Base-by-base conservation (phyloP, 495 filamentous ascomycete species). In the Tuber melanosporum region DNA sequence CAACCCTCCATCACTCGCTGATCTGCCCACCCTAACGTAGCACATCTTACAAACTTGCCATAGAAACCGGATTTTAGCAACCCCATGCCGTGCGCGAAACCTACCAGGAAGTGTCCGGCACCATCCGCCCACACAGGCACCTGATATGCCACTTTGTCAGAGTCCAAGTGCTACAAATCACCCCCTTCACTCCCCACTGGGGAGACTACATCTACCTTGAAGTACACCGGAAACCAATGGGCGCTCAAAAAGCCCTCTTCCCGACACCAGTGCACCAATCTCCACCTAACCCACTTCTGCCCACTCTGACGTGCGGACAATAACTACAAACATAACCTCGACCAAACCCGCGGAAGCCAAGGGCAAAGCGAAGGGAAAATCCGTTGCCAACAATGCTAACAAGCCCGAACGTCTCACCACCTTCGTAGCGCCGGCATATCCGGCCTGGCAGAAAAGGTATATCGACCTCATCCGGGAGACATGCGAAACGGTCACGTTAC, bases 191-290 rank as follows among this genome's bases (percentile, higher is more conserved):
- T 17, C 95, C 95, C 73, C 95, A 99, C 86, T 99, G 94, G 92
- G 87, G 93, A 73, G 95, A 98, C 81, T 92, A 96, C 83, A 89
- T 99, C 82, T 98, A 93, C 92, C 89, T 90, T 49, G 93, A 98
- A 85, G 88, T 97, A 15, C 90, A 98, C 76, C 88, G 90, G 77
- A 91, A 97, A 86, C 77, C 87, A 71, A 85, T 87, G 69, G 92
- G 91, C 3, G 90, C 98, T 83, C 94, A 98, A 86, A 89, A 89
- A 78, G 93, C 91, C 42, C 85, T 86, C 76, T 99, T 89, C 88
- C 95, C 95, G 72, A 84, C 87, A 39, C 93, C 0, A 90, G 92
- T 1, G 87, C 89, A 52, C 84, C 90, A 0, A 83, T 87, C 90
- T 86, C 89, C 42, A 83, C 87, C 9, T 84, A 87, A 43, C 88